phyloP scores from a whole-genome alignment of 805 yeast species.

The Tetrapisispora taiwanensis region DNA sequence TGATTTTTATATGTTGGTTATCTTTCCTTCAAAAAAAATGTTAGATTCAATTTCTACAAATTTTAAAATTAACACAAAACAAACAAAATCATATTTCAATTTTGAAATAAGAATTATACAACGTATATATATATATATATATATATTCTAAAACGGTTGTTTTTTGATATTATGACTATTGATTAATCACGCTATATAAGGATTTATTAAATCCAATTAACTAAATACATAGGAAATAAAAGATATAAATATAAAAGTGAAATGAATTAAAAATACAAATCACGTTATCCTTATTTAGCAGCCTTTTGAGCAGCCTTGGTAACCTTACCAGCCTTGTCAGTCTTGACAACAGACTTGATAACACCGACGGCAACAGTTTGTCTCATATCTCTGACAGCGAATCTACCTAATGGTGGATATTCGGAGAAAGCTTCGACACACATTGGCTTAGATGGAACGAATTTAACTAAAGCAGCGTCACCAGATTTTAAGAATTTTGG shows the following conservation, averaged over 20 bases:
- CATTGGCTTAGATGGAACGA: conserved; percentile 81
- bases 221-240: conserved; percentile 8
- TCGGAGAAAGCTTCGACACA: conserved; percentile 46
- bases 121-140: no score
- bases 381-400: conserved; percentile 99
- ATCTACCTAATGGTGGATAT: conserved; percentile 96
- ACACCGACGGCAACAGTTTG: conserved; percentile 99
- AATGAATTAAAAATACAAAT: conserved; percentile 8
- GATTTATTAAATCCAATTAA: conserved; percentile 4
- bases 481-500: conserved; percentile 95
- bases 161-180: conserved; percentile 4
- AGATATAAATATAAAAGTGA: conserved; percentile 12
- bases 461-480: conserved; percentile 89
- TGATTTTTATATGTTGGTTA: no score
- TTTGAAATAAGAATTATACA: no score
- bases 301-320: conserved; percentile 77
- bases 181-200: conserved; percentile 5
- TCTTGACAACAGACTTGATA: conserved; percentile 88
- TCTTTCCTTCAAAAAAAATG: no score
- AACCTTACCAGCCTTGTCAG: conserved; percentile 81
- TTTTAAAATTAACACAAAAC: no score
- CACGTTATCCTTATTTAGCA: conserved; percentile 21
- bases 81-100: no score
- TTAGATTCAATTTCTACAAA: no score
- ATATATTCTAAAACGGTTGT: no score